Base-by-base conservation (phyloP, 352 stramenopile genomes). In the Elongisporangium undulatum region DNA sequence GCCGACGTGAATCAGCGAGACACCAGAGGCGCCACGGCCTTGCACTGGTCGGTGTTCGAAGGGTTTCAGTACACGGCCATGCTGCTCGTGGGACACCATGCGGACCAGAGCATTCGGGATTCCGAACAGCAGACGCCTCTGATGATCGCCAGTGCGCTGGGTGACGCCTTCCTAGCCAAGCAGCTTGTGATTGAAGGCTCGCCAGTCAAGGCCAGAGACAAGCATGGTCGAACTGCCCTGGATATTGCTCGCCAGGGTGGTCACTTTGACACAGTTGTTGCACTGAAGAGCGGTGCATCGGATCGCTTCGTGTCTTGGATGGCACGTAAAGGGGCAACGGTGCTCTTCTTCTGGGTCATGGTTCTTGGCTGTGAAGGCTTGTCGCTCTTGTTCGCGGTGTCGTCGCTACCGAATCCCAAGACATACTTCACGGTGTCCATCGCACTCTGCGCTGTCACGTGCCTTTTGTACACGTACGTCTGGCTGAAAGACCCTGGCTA, bases 31-130 rank as follows among this genome's bases (percentile, higher is more conserved):
- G 85, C 85, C 4, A 94, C 85, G 0, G 72, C 85, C 20, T 63
- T 94, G 23, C 85, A 94, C 53, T 94, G 85, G 85, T 81, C 82
- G 8, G 85, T 94, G 8, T 94, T 92, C 54, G 85, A 94, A 63
- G 85, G 85, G 2, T 94, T 90, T 61, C 85, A 92, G 66, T 94
- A 94, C 74, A 90, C 82, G 2, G 85, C 82, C 10, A 82, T 87
- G 64, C 71, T 85, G 50, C 67, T 87, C 26, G 75, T 87, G 13
- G 77, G 75, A 41, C 69, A 79, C 26, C 59, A 63, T 57, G 75
- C 77, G 0, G 64, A 79, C 63, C 74, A 85, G 64, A 41, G 53
- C 9, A 67, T 83, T 29, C 76, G 79, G 23, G 85, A 94, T 53
- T 79, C 81, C 6, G 82, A 92, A 67, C 68, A 79, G 19, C 85